Evolutionary conservation across 441 rosid species (phyloP), one percentile per base, ranked within the genome.

Genomic region (Eruca vesicaria): DNA sequence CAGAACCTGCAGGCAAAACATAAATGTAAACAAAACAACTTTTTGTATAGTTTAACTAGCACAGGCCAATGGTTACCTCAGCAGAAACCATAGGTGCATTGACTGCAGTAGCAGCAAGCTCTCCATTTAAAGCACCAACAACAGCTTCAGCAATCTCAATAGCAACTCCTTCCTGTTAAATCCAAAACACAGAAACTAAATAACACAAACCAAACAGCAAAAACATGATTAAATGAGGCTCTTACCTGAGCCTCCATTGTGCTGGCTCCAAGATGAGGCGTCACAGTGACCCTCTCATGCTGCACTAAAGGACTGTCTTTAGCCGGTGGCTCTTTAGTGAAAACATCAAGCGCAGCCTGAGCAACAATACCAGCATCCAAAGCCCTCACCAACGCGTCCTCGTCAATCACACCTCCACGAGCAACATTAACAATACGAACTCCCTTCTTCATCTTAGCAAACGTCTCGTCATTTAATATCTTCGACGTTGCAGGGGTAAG

Each of bases 11-110:
- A n/a, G n/a, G n/a, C n/a, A n/a, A n/a, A n/a, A n/a, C n/a, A n/a
- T n/a, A n/a, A n/a, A n/a, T n/a, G n/a, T n/a, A n/a, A n/a, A n/a
- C n/a, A n/a, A 16, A 41, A 41, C 15, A 23, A 23, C 26, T 23
- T 23, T 23, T 3, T 23, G 26, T 23, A 23, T 23, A 23, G 1
- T 23, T 23, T 23, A 23, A 23, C 15, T n/a, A 1, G 2, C 26
- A n/a, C n/a, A n/a, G n/a, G n/a, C n/a, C n/a, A n/a, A n/a, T n/a
- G n/a, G n/a, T 45, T 68, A 77, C 80, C 80, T 78, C 80, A 53
- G 98, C 96, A 74, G 97, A 93, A 70, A 96, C 97, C 98, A 93
- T 93, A 5, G 98, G 97, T 63, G 99, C 98, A 87, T 96, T 93
- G 81, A 96, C 98, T 5, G 98, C 97, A 71, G 98, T 93, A 15